Percentiles rank a stretch among this genome's conserved stretches.
phyloP scores from a whole-genome alignment of 169 alveolate species.

The Perkinsus olseni region DNA sequence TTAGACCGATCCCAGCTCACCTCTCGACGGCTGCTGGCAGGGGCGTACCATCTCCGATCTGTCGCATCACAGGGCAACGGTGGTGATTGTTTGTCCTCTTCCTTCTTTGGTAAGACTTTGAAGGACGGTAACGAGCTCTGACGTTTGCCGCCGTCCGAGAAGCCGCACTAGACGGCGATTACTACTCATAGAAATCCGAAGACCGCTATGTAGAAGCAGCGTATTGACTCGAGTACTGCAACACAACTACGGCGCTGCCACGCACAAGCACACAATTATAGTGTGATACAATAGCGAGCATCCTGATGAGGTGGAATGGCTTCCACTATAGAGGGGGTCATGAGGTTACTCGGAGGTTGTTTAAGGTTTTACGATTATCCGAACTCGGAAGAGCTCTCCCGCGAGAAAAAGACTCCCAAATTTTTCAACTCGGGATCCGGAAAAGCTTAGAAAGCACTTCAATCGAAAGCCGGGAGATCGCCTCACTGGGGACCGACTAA shows the following conservation, averaged over 20 bases:
- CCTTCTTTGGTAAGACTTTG: background rate
- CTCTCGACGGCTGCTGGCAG: conserved; percentile 7
- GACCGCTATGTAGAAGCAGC: background rate
- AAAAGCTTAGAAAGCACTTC: no score
- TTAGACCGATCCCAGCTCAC: background rate
- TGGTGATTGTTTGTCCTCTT: background rate
- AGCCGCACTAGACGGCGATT: background rate
- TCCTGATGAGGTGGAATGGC: background rate
- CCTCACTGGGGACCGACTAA: no score
- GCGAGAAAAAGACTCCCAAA: no score
- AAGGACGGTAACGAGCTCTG: conserved; percentile 30
- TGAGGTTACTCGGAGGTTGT: background rate
- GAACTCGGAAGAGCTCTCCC: no score
- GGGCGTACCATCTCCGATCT: conserved; percentile 10
- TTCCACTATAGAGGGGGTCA: background rate
- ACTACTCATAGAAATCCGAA: background rate
- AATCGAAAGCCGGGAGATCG: no score
- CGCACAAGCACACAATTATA: background rate
- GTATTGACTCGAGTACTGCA: background rate
- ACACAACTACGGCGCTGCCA: background rate
- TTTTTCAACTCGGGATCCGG: no score
- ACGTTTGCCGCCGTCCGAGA: conserved; percentile 4
- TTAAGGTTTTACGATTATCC: no score
- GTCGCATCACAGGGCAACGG: conserved; percentile 12
- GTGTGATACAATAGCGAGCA: background rate